A percentile compares a stretch with the other conserved stretches of the same genome.
These are phyloP conservation scores for Cladosporium cucumerinum DNA, from an alignment of 2,329 filamentous ascomycete genomes.

Conservation along the genomic window DNA sequence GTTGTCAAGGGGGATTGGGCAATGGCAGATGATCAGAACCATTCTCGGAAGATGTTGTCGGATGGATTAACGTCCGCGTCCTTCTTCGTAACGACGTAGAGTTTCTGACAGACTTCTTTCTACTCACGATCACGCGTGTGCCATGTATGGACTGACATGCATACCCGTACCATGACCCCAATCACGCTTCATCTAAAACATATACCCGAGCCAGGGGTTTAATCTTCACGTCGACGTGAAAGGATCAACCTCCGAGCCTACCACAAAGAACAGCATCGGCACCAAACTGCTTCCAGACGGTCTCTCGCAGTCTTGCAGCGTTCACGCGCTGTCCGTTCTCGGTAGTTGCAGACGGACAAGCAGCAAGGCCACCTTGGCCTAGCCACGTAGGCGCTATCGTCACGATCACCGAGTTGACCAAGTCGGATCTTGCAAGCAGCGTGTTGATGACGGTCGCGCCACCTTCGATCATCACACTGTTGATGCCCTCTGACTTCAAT, in stretches of 20 bases:
- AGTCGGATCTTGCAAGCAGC: slow-evolving; percentile 58
- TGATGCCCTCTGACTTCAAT: slow-evolving; percentile 58
- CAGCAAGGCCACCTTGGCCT: slow-evolving; percentile 76
- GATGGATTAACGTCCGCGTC: neutral
- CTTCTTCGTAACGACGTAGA: neutral
- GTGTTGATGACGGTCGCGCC: slow-evolving; percentile 80
- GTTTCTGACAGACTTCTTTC: neutral
- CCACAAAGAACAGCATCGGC: slow-evolving; percentile 83
- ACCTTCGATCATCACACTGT: slow-evolving; percentile 88
- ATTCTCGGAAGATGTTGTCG: neutral
- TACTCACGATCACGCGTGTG: neutral
- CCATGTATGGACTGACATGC: neutral
- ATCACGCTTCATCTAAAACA: neutral
- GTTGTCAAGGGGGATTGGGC: neutral
- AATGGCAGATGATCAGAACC: neutral
- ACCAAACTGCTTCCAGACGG: slow-evolving; percentile 74
- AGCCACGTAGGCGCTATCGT: slow-evolving; percentile 89
- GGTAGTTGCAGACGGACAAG: slow-evolving; percentile 63
- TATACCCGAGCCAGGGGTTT: neutral
- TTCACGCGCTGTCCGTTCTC: slow-evolving; percentile 48
- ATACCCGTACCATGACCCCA: neutral
- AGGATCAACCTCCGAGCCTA: slow-evolving; percentile 14
- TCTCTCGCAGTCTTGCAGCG: slow-evolving; percentile 62
- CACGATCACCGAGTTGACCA: slow-evolving; percentile 76
- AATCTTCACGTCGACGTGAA: neutral